A percentile compares a stretch with the other conserved stretches of the same genome.
These are phyloP conservation scores for Hevea brasiliensis DNA, from an alignment of 345 rosid species.

Conservation along the genomic window DNA sequence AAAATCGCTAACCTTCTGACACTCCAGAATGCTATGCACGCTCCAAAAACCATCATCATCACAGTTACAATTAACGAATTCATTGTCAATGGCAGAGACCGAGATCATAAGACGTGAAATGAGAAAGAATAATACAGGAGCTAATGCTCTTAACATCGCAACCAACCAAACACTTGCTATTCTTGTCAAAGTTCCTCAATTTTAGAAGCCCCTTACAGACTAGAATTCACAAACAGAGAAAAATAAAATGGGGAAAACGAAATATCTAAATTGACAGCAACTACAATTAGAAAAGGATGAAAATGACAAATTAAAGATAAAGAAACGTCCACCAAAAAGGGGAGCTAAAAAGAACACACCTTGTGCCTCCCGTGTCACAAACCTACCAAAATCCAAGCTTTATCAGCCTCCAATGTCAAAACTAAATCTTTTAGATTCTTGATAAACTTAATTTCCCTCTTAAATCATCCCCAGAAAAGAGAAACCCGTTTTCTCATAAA, in stretches of 20 bases:
- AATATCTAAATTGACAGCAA: neutral
- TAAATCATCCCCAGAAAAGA: neutral
- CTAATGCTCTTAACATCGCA: constrained; percentile 68
- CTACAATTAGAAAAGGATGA: neutral
- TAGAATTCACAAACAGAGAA: neutral
- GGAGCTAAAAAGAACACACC: constrained; percentile 16
- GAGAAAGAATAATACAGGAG: constrained; percentile 44
- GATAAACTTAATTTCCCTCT: neutral
- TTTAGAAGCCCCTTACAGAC: neutral
- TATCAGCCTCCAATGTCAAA: constrained; percentile 1
- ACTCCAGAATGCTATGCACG: constrained; percentile 65
- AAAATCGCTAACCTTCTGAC: constrained; percentile 89
- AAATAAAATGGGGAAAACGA: neutral
- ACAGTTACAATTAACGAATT: constrained; percentile 63
- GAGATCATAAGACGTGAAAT: constrained; percentile 40
- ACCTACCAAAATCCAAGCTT: constrained; percentile 5
- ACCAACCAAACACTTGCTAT: constrained; percentile 24
- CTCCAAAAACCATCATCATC: constrained; percentile 83
- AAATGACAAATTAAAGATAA: neutral
- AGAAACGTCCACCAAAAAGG: neutral
- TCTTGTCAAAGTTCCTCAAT: neutral
- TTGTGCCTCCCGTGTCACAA: constrained; percentile 17
- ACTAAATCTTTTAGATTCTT: neutral
- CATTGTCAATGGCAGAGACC: constrained; percentile 55
- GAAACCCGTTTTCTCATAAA: neutral